Base-by-base conservation (phyloP, 2,329 filamentous ascomycete species). In the Trichophyton benhamiae region DNA sequence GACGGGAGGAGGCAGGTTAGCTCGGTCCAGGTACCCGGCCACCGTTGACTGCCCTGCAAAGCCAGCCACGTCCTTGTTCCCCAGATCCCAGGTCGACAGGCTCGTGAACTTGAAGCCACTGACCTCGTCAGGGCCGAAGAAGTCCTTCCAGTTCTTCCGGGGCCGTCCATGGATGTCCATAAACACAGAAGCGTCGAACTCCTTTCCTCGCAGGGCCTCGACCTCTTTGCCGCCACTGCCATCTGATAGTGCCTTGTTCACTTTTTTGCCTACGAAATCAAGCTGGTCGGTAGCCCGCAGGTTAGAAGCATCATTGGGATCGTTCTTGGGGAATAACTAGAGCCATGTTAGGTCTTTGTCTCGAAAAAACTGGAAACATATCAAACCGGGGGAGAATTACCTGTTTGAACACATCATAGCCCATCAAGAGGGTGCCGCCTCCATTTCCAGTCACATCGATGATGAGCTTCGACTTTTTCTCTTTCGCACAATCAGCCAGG, bases 391-490 rank as follows among this genome's bases (percentile, higher is more conserved):
- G 9, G n/a, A 27, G 9, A 61, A 61, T 52, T 55, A 66, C 63
- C 63, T 82, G 78, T 38, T 76, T 76, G 67, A 85, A 85, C 0
- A 79, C 66, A 49, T 80, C 77, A 52, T 76, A 76, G 1, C 77
- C 79, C 6, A 77, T 74, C 6, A 74, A 66, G 13, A 82, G 68
- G 52, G 72, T 71, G 0, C 86, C 85, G 44, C 85, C 86, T 0
- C 75, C 76, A 65, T 88, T 89, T 1, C 75, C 77, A 3, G 81
- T 78, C 5, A 88, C 68, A 64, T 88, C 86, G 62, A 88, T 80
- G 33, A 88, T 76, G 3, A 88, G 74, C 68, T 82, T 84, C n/a
- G 75, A 81, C 68, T 84, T 84, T 1, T 77, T 76, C 1, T 74
- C 73, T 1, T 69, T 64, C 48, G 77, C 76, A 11, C 77, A 77